Evolutionary conservation across 305 asterid species (phyloP).

Genomic region (Fraxinus xanthoxyloides): DNA sequence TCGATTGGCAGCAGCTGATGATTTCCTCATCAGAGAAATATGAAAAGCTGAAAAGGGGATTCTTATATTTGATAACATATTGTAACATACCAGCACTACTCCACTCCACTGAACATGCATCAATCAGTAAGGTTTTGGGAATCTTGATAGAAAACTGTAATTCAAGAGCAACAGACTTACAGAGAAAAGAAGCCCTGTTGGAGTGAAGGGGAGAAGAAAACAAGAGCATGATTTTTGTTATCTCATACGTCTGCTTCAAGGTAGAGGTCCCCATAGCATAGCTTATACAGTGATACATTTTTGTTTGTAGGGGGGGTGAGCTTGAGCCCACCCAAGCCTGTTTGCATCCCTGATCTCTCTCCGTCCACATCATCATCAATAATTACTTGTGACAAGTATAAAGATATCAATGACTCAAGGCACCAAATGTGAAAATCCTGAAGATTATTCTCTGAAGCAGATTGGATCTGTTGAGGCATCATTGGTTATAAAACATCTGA

Average conservation of each 20-base stretch:
- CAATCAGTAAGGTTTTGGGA: neutral
- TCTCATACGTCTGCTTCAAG: too few species aligned
- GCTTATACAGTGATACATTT: neutral
- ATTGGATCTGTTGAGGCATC: too few species aligned
- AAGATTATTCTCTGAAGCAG: too few species aligned
- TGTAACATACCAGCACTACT: neutral
- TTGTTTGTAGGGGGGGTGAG: neutral
- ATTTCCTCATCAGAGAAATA: neutral
- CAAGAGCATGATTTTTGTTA: slow-evolving; percentile 42
- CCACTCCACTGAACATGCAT: neutral
- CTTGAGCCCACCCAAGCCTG: neutral
- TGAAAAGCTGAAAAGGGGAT: neutral
- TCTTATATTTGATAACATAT: neutral
- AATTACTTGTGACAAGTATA: too few species aligned
- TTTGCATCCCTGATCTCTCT: neutral
- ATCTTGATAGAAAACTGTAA: neutral
- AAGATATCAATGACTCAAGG: too few species aligned
- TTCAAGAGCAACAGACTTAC: slow-evolving; percentile 30
- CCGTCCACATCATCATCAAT: neutral
- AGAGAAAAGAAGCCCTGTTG: slow-evolving; percentile 26
- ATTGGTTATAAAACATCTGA: too few species aligned
- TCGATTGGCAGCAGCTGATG: neutral
- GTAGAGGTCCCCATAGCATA: neutral
- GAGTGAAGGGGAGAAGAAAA: slow-evolving; percentile 37
- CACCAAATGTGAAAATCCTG: too few species aligned